Percentiles rank a stretch among this genome's conserved stretches.
Evolutionary conservation across 148 eudicot genomes (phyloP).

Genomic region (Silene uniflora): DNA sequence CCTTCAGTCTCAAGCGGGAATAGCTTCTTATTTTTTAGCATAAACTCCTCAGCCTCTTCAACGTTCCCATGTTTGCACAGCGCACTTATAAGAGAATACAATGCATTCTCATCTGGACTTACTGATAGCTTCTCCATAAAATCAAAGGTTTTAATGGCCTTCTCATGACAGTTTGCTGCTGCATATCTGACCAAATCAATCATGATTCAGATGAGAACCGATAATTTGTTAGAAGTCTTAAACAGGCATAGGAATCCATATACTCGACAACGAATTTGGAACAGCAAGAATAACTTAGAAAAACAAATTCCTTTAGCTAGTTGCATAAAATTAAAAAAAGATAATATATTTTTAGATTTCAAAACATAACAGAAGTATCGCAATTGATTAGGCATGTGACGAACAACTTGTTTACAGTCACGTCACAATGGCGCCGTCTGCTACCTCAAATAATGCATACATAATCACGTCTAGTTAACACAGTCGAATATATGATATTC

Average conservation of each 20-base stretch:
- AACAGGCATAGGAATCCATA: neutral
- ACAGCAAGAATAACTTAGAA: neutral
- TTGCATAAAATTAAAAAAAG: neutral
- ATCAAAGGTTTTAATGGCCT: conserved; percentile 74
- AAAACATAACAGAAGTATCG: neutral
- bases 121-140: conserved; percentile 66
- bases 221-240: neutral
- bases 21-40: conserved; percentile 61
- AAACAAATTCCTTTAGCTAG: neutral
- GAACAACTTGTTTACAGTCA: neutral
- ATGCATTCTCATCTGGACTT: conserved; percentile 57
- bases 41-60: conserved; percentile 89
- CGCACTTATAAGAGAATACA: conserved; percentile 50
- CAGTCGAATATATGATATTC: neutral
- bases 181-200: conserved; percentile 51
- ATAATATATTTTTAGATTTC: neutral
- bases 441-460: neutral
- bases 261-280: neutral
- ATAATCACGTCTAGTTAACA: neutral
- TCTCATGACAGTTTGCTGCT: conserved; percentile 56
- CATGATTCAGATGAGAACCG: neutral
- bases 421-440: neutral
- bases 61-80: conserved; percentile 74
- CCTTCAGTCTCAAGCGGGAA: conserved; percentile 74
- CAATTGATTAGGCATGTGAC: neutral